These are phyloP conservation scores for Sugiyamaella pinicola DNA, from an alignment of 1,139 yeast species.

Conservation along the genomic window DNA sequence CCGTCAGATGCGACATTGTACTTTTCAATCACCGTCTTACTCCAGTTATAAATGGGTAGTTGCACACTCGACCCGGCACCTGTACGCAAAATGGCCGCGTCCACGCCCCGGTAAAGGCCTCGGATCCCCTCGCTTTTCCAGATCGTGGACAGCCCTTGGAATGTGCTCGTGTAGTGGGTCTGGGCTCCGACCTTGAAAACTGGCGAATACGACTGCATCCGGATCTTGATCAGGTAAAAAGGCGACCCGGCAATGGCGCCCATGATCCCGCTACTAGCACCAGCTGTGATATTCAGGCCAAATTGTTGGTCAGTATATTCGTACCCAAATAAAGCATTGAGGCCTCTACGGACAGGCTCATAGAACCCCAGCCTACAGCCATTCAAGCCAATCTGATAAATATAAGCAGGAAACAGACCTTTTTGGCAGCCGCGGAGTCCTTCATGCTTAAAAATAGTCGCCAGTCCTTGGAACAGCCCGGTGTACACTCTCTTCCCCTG, in stretches of 20 bases:
- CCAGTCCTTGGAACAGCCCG: slow-evolving; percentile 84
- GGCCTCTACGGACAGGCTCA: slow-evolving; percentile 72
- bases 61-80: slow-evolving; percentile 97
- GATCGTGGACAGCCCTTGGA: slow-evolving; percentile 68
- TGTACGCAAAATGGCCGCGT: slow-evolving; percentile 91
- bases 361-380: slow-evolving; percentile 94
- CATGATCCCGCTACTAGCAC: slow-evolving; percentile 80
- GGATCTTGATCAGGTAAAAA: slow-evolving; percentile 83
- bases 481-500: slow-evolving; percentile 61
- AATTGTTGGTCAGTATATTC: slow-evolving; percentile 51
- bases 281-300: slow-evolving; percentile 69
- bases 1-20: slow-evolving; percentile 61
- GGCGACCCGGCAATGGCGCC: slow-evolving; percentile 94
- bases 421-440: slow-evolving; percentile 88
- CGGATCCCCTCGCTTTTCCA: slow-evolving; percentile 67
- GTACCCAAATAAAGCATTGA: slow-evolving; percentile 62
- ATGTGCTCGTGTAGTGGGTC: slow-evolving; percentile 73
- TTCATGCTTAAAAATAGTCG: slow-evolving; percentile 72
- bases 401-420: slow-evolving; percentile 64
- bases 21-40: slow-evolving; percentile 60
- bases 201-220: slow-evolving; percentile 89
- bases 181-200: slow-evolving; percentile 82
- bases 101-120: slow-evolving; percentile 88
- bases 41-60: slow-evolving; percentile 84
- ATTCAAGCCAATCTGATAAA: slow-evolving; percentile 85